Conservation (phyloP, 192 early-diverging fungal genomes). For the Piromyces finnis region DNA sequence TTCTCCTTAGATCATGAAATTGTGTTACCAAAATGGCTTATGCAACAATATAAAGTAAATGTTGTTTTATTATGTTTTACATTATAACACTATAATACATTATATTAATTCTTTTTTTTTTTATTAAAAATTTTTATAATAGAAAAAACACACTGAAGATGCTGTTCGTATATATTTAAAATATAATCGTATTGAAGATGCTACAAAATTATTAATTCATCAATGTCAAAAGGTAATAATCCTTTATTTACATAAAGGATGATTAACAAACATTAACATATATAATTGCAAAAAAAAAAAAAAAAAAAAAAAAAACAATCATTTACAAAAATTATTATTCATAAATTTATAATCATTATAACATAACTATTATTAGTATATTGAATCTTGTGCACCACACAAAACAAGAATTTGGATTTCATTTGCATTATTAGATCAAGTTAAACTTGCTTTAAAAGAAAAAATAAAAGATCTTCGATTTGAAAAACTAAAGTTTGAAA, state of each 20-base stretch:
- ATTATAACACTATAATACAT: no score
- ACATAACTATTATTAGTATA: no score
- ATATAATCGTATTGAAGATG: not conserved
- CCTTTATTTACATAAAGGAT: no score
- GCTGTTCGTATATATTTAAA: not conserved
- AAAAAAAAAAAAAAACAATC: no score
- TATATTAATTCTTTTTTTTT: no score
- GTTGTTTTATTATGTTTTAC: not conserved
- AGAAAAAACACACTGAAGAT: not conserved
- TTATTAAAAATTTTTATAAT: not conserved
- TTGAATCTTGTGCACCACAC: not conserved
- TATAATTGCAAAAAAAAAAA: not conserved
- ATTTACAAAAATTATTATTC: no score
- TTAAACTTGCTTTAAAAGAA: not conserved
- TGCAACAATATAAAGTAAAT: not conserved
- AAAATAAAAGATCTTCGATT: not conserved
- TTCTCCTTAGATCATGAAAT: not conserved
- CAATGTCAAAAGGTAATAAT: not conserved
- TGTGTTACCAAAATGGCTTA: not conserved
- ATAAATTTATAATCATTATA: no score
- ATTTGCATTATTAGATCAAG: not conserved
- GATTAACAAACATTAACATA: no score
- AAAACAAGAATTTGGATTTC: not conserved
- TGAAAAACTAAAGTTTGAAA: not conserved
- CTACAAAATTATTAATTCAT: not conserved